phyloP scores from a whole-genome alignment of 441 rosid species.

The Euphorbia corollata region DNA sequence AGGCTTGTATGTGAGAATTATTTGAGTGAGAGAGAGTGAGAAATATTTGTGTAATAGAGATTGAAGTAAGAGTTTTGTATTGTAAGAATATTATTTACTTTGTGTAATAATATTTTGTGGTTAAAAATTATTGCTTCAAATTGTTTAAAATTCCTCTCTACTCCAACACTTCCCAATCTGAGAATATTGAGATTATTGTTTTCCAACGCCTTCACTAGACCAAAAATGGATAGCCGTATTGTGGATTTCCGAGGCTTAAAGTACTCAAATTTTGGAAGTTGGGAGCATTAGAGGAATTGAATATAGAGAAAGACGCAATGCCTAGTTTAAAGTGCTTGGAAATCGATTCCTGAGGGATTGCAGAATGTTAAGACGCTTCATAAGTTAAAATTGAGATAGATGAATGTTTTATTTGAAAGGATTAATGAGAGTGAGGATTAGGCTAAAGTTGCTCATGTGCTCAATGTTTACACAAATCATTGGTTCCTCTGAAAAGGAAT shows the following conservation, averaged over 20 bases:
- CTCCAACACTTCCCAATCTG: no score
- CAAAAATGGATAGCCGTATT: neutral
- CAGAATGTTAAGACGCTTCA: conserved; percentile 7
- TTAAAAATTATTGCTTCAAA: no score
- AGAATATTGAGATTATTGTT: conserved; percentile 17
- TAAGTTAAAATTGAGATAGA: conserved; percentile 11
- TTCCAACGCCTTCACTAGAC: neutral
- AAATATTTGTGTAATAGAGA: no score
- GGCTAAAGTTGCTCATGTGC: conserved; percentile 17
- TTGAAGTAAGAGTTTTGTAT: no score
- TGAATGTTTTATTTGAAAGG: conserved; percentile 13
- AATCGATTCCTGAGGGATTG: conserved; percentile 25
- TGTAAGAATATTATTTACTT: no score
- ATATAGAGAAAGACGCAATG: conserved; percentile 6
- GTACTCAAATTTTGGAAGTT: conserved; percentile 25
- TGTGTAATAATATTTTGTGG: no score
- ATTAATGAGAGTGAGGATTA: conserved; percentile 17
- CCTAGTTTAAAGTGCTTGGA: conserved; percentile 19
- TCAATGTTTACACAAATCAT: conserved; percentile 10
- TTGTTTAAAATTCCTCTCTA: no score
- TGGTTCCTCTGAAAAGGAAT: neutral
- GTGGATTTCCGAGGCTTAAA: conserved; percentile 17
- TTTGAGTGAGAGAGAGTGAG: no score
- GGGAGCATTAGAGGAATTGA: neutral
- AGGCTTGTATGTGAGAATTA: no score